These are phyloP conservation scores for Plasmodium fragile DNA, from an alignment of 169 alveolate genomes.

Conservation along the genomic window DNA sequence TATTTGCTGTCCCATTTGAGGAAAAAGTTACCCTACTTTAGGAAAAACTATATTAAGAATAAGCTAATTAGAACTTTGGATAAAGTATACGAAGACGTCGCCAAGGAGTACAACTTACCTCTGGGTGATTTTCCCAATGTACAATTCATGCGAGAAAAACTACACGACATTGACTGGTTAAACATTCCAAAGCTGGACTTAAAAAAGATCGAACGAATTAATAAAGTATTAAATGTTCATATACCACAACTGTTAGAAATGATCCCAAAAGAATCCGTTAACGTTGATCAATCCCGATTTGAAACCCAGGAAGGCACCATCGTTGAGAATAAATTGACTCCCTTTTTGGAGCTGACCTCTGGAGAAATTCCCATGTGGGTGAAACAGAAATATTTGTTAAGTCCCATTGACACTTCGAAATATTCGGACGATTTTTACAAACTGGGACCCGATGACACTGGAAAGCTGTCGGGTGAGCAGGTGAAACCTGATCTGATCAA, in stretches of 20 bases:
- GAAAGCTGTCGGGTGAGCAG: conserved; percentile 77
- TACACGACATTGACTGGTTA: conserved; percentile 66
- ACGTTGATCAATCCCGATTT: conserved; percentile 7
- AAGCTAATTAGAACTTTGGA: conserved; percentile 46
- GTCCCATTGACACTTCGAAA: conserved; percentile 65
- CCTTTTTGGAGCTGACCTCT: conserved; percentile 56
- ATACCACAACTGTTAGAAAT: conserved; percentile 79
- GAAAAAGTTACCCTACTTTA: conserved; percentile 69
- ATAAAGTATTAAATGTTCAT: conserved; percentile 60
- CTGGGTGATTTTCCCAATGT: conserved; percentile 78
- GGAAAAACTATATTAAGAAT: conserved; percentile 33
- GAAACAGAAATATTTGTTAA: conserved; percentile 34
- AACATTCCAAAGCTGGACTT: conserved; percentile 77
- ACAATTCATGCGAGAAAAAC: conserved; percentile 67
- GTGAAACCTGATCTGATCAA: conserved; percentile 79
- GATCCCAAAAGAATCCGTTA: conserved; percentile 75
- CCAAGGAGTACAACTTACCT: conserved; percentile 70
- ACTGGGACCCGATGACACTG: conserved; percentile 73
- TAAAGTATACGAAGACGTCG: conserved; percentile 65
- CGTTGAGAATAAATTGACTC: conserved; percentile 65
- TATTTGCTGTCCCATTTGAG: conserved; percentile 68
- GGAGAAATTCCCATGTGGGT: conserved; percentile 74
- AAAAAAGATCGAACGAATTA: conserved; percentile 72
- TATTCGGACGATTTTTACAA: conserved; percentile 77
- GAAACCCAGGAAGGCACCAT: conserved; percentile 66